phyloP scores from a whole-genome alignment of 108 stramenopile genomes.

The Nitzschia sp. region DNA sequence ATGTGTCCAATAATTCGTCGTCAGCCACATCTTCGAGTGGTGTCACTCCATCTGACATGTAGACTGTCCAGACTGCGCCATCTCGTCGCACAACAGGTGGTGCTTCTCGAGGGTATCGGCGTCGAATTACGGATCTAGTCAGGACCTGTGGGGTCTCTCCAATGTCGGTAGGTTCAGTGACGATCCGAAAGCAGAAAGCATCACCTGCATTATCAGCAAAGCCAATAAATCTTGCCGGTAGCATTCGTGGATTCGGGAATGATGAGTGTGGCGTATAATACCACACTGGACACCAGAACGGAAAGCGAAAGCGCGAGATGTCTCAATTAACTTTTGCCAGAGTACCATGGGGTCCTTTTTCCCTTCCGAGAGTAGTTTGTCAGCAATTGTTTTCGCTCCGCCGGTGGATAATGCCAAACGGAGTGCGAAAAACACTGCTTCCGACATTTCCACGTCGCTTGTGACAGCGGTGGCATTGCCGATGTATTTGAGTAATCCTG shows the following conservation, averaged over 20 bases:
- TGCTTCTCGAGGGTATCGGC: neutral
- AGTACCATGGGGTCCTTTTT: neutral
- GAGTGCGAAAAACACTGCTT: neutral
- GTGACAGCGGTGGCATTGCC: neutral
- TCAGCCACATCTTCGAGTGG: neutral
- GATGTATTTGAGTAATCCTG: neutral
- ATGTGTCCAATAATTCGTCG: neutral
- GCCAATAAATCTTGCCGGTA: slow-evolving; percentile 2
- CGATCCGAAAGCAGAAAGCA: neutral
- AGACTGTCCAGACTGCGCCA: neutral
- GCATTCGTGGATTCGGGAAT: neutral
- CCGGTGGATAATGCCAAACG: neutral
- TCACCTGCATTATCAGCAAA: slow-evolving; percentile 14
- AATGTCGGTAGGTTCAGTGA: neutral
- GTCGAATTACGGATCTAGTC: neutral
- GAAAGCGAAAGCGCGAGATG: neutral
- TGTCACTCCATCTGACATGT: neutral
- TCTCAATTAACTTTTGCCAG: neutral
- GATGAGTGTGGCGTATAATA: neutral
- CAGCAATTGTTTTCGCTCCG: neutral
- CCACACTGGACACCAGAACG: slow-evolving; percentile 7
- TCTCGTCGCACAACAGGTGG: neutral
- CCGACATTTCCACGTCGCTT: neutral
- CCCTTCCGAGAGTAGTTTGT: neutral
- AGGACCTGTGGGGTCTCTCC: neutral